Evolutionary conservation across 164 flowering plant species (phyloP), one percentile per base, ranked within the genome.

Genomic region (Santalum album): DNA sequence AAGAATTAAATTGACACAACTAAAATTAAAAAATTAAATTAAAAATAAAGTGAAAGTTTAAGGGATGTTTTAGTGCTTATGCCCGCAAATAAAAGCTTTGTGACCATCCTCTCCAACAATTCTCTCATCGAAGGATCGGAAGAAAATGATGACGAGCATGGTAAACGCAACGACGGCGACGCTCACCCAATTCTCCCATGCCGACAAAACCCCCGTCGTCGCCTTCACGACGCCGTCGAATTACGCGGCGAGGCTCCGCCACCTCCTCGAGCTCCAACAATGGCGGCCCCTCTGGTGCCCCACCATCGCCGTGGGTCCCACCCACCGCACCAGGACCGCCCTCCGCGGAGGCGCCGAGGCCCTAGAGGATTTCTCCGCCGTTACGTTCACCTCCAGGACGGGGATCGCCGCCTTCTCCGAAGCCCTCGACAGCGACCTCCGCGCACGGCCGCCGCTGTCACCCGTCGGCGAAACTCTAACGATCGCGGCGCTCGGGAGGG

Each of bases 311-410:
- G 76, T 81, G 51, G 64, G 65, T 2, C 42, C 78, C 67, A 75
- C 84, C 18, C 75, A 72, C 0, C 66, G 40, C 23, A 69, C 79
- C 57, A 55, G 56, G 35, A 53, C 75, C 53, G 38, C 68, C 56
- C 56, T 80, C 65, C 51, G 34, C 34, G 6, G 9, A 4, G 22
- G 23, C 12, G 21, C 11, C 12, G 10, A 61, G 38, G 63, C 46
- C 10, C 51, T 75, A 47, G 55, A 70, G 9, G 24, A 46, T 29
- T 74, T 77, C 75, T 72, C 85, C 54, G 84, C 87, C 63, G 45
- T 87, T 52, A 90, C 85, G 1, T 87, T 84, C 79, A 81, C 90
- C 12, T 87, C 90, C 22, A 72, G 88, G 21, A 57, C 85, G 44
- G 84, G 75, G 3, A 86, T 86, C 70, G 7, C 72, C 17, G 70